phyloP scores from a whole-genome alignment of 345 rosid genomes.

The Lagerstroemia speciosa region DNA sequence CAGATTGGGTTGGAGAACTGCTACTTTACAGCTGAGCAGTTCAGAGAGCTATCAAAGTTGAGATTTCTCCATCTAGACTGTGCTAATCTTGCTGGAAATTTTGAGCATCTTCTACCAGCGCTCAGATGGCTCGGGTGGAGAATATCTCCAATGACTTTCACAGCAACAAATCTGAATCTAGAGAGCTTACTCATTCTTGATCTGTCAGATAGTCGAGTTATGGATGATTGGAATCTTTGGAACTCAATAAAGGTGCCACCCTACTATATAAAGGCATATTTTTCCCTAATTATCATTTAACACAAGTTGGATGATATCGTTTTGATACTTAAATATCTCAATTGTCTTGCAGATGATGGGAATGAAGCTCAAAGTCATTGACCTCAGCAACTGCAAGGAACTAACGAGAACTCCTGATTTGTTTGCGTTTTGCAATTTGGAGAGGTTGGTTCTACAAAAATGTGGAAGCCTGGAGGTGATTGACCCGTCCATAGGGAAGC shows the following conservation, averaged over 20 bases:
- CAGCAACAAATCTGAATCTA: background rate
- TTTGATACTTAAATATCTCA: background rate
- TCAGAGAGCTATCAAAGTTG: background rate
- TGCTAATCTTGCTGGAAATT: slow-evolving; percentile 6
- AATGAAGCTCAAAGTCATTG: background rate
- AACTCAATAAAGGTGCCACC: background rate
- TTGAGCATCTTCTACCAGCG: background rate
- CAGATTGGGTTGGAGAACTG: background rate
- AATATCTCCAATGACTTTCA: background rate
- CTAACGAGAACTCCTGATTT: slow-evolving; percentile 4
- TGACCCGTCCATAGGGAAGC: slow-evolving; percentile 5
- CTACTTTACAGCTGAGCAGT: background rate
- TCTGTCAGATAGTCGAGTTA: background rate
- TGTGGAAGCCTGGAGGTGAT: background rate
- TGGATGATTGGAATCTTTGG: background rate
- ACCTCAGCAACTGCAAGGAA: background rate
- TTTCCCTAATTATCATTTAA: background rate
- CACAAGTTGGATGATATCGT: background rate
- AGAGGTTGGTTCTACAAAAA: background rate
- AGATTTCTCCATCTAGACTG: background rate
- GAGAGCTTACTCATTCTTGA: slow-evolving; percentile 3
- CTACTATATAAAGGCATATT: background rate
- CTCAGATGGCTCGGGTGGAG: slow-evolving; percentile 7
- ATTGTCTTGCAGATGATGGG: background rate
- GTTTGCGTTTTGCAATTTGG: background rate